Base-by-base conservation (phyloP, 108 stramenopile genomes). In the Stephanodiscus triporus region DNA sequence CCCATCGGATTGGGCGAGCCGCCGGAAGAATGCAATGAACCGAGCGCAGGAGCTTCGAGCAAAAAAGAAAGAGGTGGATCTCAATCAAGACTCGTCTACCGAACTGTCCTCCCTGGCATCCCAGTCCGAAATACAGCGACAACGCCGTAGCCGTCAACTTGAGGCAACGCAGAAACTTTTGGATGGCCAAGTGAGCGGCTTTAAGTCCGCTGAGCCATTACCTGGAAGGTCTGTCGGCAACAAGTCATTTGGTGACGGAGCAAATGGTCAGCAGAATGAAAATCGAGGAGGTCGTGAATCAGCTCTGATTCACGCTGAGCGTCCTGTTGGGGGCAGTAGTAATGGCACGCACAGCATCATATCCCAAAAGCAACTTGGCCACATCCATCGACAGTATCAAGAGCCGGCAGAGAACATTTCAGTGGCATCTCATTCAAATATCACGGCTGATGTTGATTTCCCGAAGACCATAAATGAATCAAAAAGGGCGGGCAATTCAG, bases 1-100 rank as follows among this genome's bases (percentile, higher is more conserved):
- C 27, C 70, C 69, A 26, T 65, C 68, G 29, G 80, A 81, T 47
- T 81, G 80, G 80, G 73, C 80, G 23, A 81, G 42, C 26, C 80
- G 80, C 40, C 45, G 80, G 54, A 68, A 66, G 63, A 20, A 67
- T 59, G 80, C 80, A 32, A 70, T 81, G 78, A 60, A 66, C 43
- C 73, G 80, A 66, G 80, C 80, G 4, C 47, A 61, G 16, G 80
- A 75, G 56, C 64, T 81, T 32, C 34, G 80, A 34, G 74, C 73
- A 3, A 75, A 57, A 42, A 66, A 64, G 57, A 81, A 60, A 49
- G 80, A 75, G 6, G 65, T 23, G 7, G 68, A 62, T 7, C 22
- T 24, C 17, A 59, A 50, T 36, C 55, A 53, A 38, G 57, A 50
- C 0, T 40, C 51, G 42, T 11, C 50, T 0, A 37, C 59, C 43